Evolutionary conservation across 352 stramenopile genomes (phyloP).

Genomic region (Globisporangium nodosum): DNA sequence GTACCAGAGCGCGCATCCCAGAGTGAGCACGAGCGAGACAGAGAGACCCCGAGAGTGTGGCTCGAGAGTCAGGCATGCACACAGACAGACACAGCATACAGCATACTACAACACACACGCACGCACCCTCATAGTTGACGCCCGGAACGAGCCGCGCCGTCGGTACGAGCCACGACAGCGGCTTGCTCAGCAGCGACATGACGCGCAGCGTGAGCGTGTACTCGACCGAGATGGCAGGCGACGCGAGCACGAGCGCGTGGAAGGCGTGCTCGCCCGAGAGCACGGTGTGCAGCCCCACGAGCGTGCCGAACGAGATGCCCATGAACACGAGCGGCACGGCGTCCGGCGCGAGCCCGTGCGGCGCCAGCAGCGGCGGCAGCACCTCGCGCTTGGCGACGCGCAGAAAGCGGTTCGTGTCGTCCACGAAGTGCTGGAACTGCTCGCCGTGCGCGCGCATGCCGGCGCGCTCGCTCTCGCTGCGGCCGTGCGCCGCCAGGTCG

Average conservation of each 20-base stretch:
- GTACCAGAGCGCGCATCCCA: background rate
- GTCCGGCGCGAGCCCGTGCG: constrained; percentile 8
- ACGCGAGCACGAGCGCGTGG: constrained; percentile 39
- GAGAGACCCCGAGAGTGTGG: too few species aligned
- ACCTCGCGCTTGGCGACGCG: constrained; percentile 31
- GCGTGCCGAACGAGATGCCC: constrained; percentile 61
- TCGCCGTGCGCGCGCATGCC: constrained; percentile 37
- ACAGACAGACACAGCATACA: too few species aligned
- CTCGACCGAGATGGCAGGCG: constrained; percentile 57
- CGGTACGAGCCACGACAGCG: constrained; percentile 37
- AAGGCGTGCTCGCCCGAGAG: constrained; percentile 42
- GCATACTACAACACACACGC: background rate
- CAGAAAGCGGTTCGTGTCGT: constrained; percentile 65
- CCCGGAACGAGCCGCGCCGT: constrained; percentile 40
- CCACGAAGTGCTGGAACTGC: constrained; percentile 55
- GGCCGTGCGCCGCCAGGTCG: constrained; percentile 53
- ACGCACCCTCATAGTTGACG: constrained; percentile 43
- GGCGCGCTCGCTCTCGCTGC: constrained; percentile 39
- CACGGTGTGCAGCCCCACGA: constrained; percentile 55
- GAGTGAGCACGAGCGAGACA: background rate
- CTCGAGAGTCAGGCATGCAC: too few species aligned
- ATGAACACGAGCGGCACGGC: constrained; percentile 38
- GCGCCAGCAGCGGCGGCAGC: constrained; percentile 27
- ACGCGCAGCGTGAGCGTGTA: constrained; percentile 38
- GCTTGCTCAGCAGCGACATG: constrained; percentile 31